Conservation (phyloP, 2,329 filamentous ascomycete species). For the Penicillium decumbens region DNA sequence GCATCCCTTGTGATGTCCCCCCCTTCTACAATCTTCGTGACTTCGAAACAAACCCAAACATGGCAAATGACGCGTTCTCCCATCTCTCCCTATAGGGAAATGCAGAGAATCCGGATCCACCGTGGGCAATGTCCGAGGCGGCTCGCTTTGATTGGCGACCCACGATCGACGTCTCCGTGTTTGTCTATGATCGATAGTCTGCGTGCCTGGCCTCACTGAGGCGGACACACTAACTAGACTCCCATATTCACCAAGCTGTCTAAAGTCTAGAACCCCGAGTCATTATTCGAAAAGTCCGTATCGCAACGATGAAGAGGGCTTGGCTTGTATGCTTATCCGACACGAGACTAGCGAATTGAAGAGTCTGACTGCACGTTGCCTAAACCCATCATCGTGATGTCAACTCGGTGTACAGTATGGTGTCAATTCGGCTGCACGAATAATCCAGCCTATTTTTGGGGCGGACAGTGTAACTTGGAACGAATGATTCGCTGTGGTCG, state of each 20-base stretch:
- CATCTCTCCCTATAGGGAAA: slow-evolving; percentile 11
- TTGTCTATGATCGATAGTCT: neutral
- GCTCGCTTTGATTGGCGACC: neutral
- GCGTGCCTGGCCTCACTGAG: neutral
- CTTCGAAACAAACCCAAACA: neutral
- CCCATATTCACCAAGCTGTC: too few relatives aligned
- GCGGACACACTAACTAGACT: neutral
- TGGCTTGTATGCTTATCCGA: neutral
- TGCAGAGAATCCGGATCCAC: slow-evolving; percentile 11
- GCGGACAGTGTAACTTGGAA: neutral
- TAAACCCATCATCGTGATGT: neutral
- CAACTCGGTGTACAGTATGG: neutral
- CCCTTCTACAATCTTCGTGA: neutral
- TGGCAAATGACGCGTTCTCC: slow-evolving; percentile 17
- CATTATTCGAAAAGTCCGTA: neutral
- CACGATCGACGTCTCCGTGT: slow-evolving; percentile 2
- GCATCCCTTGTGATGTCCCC: slow-evolving; percentile 11
- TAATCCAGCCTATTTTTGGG: neutral
- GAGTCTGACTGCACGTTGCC: neutral
- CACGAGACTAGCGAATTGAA: neutral
- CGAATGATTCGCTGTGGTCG: neutral
- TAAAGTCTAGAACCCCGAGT: neutral
- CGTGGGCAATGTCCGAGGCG: slow-evolving; percentile 7
- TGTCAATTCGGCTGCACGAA: neutral
- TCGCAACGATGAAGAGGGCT: neutral